Evolutionary conservation across 371 early-diverging fungal species (phyloP).

Genomic region (Mortierella sp.): DNA sequence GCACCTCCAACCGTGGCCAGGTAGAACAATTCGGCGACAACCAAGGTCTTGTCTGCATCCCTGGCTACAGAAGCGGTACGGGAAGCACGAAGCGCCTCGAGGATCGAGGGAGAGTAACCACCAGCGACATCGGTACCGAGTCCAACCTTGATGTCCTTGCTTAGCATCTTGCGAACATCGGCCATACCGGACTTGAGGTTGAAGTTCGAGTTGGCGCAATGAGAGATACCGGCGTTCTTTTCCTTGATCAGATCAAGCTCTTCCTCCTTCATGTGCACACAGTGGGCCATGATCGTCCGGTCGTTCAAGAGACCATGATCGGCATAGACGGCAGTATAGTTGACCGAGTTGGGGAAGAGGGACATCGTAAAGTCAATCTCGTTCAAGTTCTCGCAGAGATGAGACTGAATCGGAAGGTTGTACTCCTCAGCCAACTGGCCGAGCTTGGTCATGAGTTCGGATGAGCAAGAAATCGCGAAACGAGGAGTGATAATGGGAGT

Average conservation of each 20-base stretch:
- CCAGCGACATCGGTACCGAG: constrained; percentile 95
- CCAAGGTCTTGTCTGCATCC: constrained; percentile 55
- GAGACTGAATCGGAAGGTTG: constrained; percentile 82
- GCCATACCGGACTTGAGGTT: constrained; percentile 84
- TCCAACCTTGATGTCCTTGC: constrained; percentile 82
- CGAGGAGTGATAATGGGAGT: constrained; percentile 91
- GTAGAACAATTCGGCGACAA: constrained; percentile 78
- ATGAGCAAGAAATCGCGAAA: constrained; percentile 87
- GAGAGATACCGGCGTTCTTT: constrained; percentile 79
- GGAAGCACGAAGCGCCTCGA: constrained; percentile 87
- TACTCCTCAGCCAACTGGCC: constrained; percentile 76
- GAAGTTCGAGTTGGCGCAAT: constrained; percentile 94
- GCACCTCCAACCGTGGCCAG: constrained; percentile 95
- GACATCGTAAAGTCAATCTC: constrained; percentile 80
- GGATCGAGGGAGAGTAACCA: constrained; percentile 84
- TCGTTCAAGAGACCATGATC: constrained; percentile 73
- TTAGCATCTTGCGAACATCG: constrained; percentile 80
- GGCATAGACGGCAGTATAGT: constrained; percentile 85
- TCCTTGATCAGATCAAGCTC: constrained; percentile 75
- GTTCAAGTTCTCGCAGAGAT: constrained; percentile 83
- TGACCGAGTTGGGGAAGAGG: constrained; percentile 74
- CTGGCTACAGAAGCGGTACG: constrained; percentile 74
- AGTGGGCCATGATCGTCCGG: constrained; percentile 91
- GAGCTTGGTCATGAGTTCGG: constrained; percentile 72
- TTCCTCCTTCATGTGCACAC: constrained; percentile 83